Conservation (phyloP, 2,329 filamentous ascomycete species). For the Paraphaeosphaeria minitans region DNA sequence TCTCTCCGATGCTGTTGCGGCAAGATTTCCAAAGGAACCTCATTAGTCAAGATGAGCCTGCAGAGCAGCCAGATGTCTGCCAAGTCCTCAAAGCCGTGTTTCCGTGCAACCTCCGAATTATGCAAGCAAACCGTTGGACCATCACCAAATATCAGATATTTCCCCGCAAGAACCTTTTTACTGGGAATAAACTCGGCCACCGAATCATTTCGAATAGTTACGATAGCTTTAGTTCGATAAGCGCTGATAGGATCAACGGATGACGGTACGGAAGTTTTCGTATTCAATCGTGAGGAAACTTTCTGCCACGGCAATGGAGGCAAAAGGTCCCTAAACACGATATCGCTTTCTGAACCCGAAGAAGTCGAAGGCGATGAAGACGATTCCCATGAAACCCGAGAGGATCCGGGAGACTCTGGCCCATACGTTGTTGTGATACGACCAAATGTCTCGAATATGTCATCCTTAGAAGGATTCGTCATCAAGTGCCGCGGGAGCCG, state of each 20-base stretch:
- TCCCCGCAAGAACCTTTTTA: slow-evolving; percentile 74
- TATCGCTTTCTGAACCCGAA: slow-evolving; percentile 45
- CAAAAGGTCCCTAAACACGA: slow-evolving; percentile 51
- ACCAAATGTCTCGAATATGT: slow-evolving; percentile 68
- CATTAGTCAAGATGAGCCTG: slow-evolving; percentile 75
- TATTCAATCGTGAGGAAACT: slow-evolving; percentile 61
- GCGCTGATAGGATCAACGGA: slow-evolving; percentile 34
- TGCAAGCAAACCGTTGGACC: slow-evolving; percentile 80
- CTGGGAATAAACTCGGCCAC: slow-evolving; percentile 75
- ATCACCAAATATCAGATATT: slow-evolving; percentile 84
- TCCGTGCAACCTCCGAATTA: slow-evolving; percentile 78
- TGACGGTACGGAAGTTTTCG: slow-evolving; percentile 50
- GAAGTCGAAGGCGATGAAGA: slow-evolving; percentile 47
- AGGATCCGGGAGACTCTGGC: slow-evolving; percentile 35
- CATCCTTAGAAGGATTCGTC: slow-evolving; percentile 47
- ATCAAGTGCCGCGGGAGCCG: slow-evolving; percentile 34
- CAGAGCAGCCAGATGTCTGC: slow-evolving; percentile 85
- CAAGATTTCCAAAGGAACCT: slow-evolving; percentile 72
- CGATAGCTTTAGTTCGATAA: slow-evolving; percentile 65
- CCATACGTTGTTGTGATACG: slow-evolving; percentile 44
- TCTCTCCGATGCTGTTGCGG: slow-evolving; percentile 60
- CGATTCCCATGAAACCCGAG: slow-evolving; percentile 41
- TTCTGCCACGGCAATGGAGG: slow-evolving; percentile 60
- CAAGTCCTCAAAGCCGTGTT: slow-evolving; percentile 71
- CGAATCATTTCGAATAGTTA: slow-evolving; percentile 69